Conservation (phyloP, 176 grass and related monocot genomes). For the Eleusine indica region DNA sequence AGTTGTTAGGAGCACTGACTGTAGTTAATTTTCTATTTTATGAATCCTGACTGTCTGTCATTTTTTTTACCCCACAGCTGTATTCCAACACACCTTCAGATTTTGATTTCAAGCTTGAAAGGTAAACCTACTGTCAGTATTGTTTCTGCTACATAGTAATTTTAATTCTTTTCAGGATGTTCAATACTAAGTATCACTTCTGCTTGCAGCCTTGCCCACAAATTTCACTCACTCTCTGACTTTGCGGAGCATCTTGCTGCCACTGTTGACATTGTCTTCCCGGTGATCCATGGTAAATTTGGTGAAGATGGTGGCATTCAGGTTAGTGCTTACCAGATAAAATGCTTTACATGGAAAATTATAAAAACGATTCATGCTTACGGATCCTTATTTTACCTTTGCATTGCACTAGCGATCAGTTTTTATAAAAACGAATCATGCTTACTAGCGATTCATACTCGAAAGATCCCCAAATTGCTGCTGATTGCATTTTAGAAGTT, state of each 20-base stretch:
- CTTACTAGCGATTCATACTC: too few relatives aligned
- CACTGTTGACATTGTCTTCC: slow-evolving; percentile 79
- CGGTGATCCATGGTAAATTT: slow-evolving; percentile 91
- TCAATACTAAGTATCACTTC: not conserved
- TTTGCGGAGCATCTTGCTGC: slow-evolving; percentile 79
- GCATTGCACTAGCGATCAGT: not conserved
- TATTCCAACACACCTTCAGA: slow-evolving; percentile 95
- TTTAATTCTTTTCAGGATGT: not conserved
- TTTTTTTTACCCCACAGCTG: slow-evolving; percentile 45
- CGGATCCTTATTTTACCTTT: not conserved
- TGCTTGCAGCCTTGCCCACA: slow-evolving; percentile 84
- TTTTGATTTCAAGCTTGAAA: slow-evolving; percentile 97
- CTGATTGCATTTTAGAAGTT: not conserved
- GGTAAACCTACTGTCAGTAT: slow-evolving; percentile 33
- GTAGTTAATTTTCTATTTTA: slow-evolving; percentile 5
- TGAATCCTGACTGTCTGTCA: not conserved
- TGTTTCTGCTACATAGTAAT: slow-evolving; percentile 2
- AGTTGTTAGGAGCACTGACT: not conserved
- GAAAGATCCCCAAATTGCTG: not conserved
- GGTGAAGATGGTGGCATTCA: slow-evolving; percentile 97
- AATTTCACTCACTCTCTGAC: slow-evolving; percentile 66
- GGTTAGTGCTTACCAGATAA: slow-evolving; percentile 40
- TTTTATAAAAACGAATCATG: too few relatives aligned
- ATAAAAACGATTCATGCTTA: not conserved
- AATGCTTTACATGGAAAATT: not conserved